Evolutionary conservation across 768 basidiomycete species (phyloP), one percentile per base, ranked within the genome.

Genomic region (Leccinum uliginosum): DNA sequence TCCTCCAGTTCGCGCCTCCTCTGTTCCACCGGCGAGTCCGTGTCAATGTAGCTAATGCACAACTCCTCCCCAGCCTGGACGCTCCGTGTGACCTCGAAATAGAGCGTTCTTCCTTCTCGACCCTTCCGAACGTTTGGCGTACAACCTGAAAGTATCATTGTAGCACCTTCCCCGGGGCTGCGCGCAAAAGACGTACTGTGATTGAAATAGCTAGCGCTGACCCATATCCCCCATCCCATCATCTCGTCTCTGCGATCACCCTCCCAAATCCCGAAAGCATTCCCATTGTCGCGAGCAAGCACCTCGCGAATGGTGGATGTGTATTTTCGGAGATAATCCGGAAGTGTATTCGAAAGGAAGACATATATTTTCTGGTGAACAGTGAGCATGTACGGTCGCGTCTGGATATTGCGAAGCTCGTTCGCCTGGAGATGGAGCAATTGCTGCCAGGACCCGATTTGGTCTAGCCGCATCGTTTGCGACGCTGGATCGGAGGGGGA

Each of bases 201-300:
- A 60, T 88, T 88, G 65, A 87, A 88, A 69, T 82, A 86, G 19
- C 84, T 84, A 1, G 79, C 83, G 50, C 77, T 78, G 6, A 79
- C 68, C 68, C 83, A 87, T 59, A 85, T 74, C 5, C 78, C 83
- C 80, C 83, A 88, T 23, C 85, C 85, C 19, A 86, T 65, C 84
- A 86, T 83, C 68, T 84, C 83, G 50, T 73, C 57, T 72, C 71
- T 54, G 68, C 68, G 29, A 69, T 75, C 71, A 67, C 79, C 65
- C 58, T 87, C 84, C 82, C 83, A 87, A 47, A 88, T 78, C 15
- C 86, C 86, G 58, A 88, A 87, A 8, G 83, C 78, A 59, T 87
- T 87, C 21, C 85, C 85, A 23, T 80, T 77, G 57, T 87, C 85
- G 12, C 85, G 78, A 15, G 77, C 77, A 17, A 87, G 71, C 10